Evolutionary conservation across 2,329 filamentous ascomycete species (phyloP), one percentile per base, ranked within the genome.

Genomic region (Cordyceps cicadae): DNA sequence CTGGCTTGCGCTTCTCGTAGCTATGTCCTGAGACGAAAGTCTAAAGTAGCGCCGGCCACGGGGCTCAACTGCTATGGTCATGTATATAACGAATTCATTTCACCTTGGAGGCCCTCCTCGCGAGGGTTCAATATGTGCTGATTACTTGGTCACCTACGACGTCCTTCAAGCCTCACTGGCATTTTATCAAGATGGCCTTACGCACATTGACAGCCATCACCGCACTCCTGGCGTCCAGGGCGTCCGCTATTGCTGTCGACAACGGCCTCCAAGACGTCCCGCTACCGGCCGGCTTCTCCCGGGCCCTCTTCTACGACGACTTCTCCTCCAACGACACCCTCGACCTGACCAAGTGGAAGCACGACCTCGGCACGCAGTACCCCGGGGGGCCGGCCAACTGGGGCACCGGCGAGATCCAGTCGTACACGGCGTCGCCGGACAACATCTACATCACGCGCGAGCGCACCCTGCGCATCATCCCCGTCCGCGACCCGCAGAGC

Each of bases 361-460:
- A 75, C 55, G 72, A 77, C 63, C 66, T 70, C n/a, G 79, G 79
- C 54, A 80, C 76, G 0, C 64, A 66, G 11, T 82, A 81, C 63
- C 71, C 76, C 1, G 75, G 75, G n/a, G 78, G 79, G 0, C 68
- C 77, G 0, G 58, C 68, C 8, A 70, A 76, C 63, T 81, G 79
- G 79, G 79, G 79, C 54, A 82, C 79, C 4, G 72, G 74, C 61
- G 79, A 81, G 66, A 70, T 76, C 19, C 70, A 81, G 66, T 73
- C 70, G 1, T 81, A 81, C 69, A 80, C 77, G 24, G 65, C 66
- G 51, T 69, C 69, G 39, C 39, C 64, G 14, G 61, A 66, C 48
- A 81, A 81, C 68, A 64, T 80, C 49, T 70, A 66, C 60, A 69
- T 79, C 63, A 75, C 74, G 14, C 62, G 66, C 8, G 34, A 64